These are phyloP conservation scores for Colletotrichum eremochloae DNA, from an alignment of 2,329 filamentous ascomycete species.

Conservation along the genomic window DNA sequence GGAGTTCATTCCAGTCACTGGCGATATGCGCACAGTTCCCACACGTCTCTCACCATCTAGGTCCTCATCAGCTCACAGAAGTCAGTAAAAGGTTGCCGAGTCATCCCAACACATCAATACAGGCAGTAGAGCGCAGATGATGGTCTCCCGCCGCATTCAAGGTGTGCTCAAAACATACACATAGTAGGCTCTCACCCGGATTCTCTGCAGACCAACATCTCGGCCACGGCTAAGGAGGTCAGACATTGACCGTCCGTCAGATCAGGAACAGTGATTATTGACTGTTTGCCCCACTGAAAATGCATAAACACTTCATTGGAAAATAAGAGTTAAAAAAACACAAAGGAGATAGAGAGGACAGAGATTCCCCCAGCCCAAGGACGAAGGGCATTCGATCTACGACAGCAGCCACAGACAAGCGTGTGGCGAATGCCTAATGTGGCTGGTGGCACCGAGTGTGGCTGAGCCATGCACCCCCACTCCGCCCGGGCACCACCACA, in stretches of 20 bases:
- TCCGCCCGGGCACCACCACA: background rate
- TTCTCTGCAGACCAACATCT: background rate
- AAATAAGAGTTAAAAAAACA: too few relatives aligned
- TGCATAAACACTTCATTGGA: too few relatives aligned
- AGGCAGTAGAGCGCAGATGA: background rate
- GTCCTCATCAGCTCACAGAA: background rate
- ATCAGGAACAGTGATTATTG: too few relatives aligned
- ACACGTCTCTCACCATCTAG: too few relatives aligned
- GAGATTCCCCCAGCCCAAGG: too few relatives aligned
- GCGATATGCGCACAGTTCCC: too few relatives aligned
- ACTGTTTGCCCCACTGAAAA: too few relatives aligned
- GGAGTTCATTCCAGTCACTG: too few relatives aligned
- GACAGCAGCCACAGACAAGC: background rate
- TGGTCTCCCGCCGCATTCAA: background rate
- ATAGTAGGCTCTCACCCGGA: background rate
- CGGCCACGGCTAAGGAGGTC: too few relatives aligned
- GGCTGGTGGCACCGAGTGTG: slow-evolving; percentile 16
- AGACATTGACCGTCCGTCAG: too few relatives aligned
- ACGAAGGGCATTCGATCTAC: background rate
- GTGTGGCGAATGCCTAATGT: slow-evolving; percentile 32
- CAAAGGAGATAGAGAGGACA: too few relatives aligned
- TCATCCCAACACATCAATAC: background rate
- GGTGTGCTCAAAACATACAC: background rate
- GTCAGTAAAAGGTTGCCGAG: background rate
- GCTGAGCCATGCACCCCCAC: slow-evolving; percentile 13